These are phyloP conservation scores for Metschnikowia lochheadii DNA, from an alignment of 805 yeast genomes.

Conservation along the genomic window DNA sequence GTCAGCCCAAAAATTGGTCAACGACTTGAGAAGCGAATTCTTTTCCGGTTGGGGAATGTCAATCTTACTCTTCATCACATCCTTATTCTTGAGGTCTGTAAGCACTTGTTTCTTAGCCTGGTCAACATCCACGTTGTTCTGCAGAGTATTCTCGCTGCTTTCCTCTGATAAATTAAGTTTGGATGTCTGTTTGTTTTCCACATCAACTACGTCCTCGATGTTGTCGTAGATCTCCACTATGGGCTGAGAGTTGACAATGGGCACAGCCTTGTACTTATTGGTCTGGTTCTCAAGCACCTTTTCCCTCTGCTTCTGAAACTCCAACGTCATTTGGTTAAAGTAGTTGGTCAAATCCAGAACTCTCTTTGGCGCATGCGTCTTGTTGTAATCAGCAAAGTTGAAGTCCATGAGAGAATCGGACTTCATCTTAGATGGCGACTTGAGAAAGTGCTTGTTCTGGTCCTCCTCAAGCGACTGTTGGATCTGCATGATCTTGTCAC, in stretches of 20 bases:
- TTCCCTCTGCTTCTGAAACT: conserved; percentile 85
- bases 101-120: background rate
- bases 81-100: background rate
- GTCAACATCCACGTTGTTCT: background rate
- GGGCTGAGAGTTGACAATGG: conserved; percentile 73
- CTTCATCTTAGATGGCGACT: conserved; percentile 8
- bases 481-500: conserved; percentile 17
- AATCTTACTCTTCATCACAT: conserved; percentile 9
- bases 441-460: conserved; percentile 10
- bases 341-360: conserved; percentile 65
- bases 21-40: conserved; percentile 72
- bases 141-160: background rate
- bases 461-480: conserved; percentile 18
- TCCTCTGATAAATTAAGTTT: background rate
- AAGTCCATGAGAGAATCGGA: conserved; percentile 7
- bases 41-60: conserved; percentile 53
- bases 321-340: conserved; percentile 75
- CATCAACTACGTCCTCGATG: conserved; percentile 81
- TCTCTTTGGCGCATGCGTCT: conserved; percentile 18
- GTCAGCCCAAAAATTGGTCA: conserved; percentile 96
- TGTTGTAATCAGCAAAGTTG: conserved; percentile 1
- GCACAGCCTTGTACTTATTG: conserved; percentile 61
- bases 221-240: conserved; percentile 87
- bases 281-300: conserved; percentile 58
- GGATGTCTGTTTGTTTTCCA: conserved; percentile 20